Conservation (phyloP, 202 grass and related monocot genomes). For the Setaria viridis region DNA sequence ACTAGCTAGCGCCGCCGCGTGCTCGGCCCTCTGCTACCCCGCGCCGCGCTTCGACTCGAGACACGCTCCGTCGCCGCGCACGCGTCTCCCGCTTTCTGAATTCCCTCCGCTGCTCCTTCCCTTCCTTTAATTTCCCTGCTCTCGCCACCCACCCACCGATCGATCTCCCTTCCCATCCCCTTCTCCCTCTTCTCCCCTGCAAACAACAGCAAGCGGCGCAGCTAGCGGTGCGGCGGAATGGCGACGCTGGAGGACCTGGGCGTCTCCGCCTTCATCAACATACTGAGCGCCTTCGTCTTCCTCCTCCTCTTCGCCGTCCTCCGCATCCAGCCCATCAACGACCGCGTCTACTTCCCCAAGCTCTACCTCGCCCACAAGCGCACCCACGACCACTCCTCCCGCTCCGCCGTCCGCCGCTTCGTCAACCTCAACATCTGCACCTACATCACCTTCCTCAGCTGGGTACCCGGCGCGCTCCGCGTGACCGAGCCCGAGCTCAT, state of each 20-base stretch:
- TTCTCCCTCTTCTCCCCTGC: too few species aligned
- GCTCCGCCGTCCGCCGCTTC: slow-evolving; percentile 57
- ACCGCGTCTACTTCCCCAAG: slow-evolving; percentile 96
- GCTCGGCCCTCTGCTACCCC: background rate
- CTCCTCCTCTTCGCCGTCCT: slow-evolving; percentile 85
- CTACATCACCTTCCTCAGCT: slow-evolving; percentile 90
- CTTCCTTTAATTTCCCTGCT: too few species aligned
- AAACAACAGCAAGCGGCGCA: too few species aligned
- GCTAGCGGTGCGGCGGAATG: slow-evolving; percentile 40
- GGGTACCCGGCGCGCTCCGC: slow-evolving; percentile 86
- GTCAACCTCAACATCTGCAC: slow-evolving; percentile 93
- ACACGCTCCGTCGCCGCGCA: background rate
- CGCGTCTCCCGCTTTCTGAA: background rate
- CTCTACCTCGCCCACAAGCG: slow-evolving; percentile 69
- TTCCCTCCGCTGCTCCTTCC: background rate
- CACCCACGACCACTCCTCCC: slow-evolving; percentile 18
- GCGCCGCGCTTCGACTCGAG: background rate
- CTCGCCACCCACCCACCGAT: background rate
- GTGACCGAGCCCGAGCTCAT: slow-evolving; percentile 75
- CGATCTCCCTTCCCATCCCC: background rate
- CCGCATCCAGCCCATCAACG: slow-evolving; percentile 94
- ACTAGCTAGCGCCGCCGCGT: background rate
- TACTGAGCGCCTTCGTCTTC: slow-evolving; percentile 77
- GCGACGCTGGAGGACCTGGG: slow-evolving; percentile 85
- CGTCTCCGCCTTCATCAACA: slow-evolving; percentile 98